Base-by-base conservation (phyloP, 2,329 filamentous ascomycete genomes). In the Pleoardoris graminearum region DNA sequence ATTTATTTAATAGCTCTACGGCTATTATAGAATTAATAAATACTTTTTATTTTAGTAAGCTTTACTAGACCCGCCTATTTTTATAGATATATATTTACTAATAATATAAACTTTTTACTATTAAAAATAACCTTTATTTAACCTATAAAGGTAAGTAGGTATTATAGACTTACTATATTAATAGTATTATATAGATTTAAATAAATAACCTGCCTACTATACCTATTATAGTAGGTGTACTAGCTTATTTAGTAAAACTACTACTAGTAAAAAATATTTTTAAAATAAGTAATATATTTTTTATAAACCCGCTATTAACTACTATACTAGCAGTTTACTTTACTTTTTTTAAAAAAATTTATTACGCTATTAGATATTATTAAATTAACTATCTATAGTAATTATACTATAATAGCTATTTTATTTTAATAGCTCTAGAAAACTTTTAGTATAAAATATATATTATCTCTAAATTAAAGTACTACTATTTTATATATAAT, bases 41-140 rank as follows among this genome's bases (percentile, higher is more conserved):
- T 11, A 16, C 29, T n/a, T 47, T 57, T 25, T 57, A 53, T 29
- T 50, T 32, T 48, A 48, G 29, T 35, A 19, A 57, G 23, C 42
- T 57, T 10, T 47, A 51, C 25, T 22, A 48, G 21, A 54, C 46
- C 10, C 21, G 36, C 32, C 29, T 54, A 22, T 54, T 54, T 21
- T 54, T 29, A 2, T 54, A 14, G 51, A n/a, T 12, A 2, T 50
- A 21, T 11, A 35, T 50, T 17, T n/a, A 17, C 7, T 29, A 43
- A 17, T 11, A 35, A 4, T 54, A 32, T 37, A 7, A 51, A 21
- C 43, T 54, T 8, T 37, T 10, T 3, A 17, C 36, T 11, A 16
- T 41, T 8, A n/a, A 25, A 6, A 32, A 54, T 36, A 21, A 51
- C 30, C 38, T 50, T 4, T 45, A 22, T 48, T 27, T 54, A 7